These are phyloP conservation scores for Termitomyces titanicus DNA, from an alignment of 768 basidiomycete genomes.

Conservation along the genomic window DNA sequence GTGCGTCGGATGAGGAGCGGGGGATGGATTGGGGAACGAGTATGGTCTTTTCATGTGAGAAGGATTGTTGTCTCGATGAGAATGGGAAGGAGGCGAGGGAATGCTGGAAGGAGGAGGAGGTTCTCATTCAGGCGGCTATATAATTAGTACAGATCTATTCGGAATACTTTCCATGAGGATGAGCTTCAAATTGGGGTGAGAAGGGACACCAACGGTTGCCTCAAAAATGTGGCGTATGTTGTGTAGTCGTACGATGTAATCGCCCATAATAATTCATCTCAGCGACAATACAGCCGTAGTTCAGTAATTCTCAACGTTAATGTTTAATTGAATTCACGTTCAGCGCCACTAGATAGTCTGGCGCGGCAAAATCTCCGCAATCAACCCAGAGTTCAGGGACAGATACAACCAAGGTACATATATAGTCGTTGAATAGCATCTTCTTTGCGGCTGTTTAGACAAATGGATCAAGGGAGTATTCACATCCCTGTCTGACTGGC, in stretches of 20 bases:
- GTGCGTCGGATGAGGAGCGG: conserved; percentile 27
- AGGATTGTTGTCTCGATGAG: conserved; percentile 63
- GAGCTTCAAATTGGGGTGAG: no score
- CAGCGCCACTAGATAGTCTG: no score
- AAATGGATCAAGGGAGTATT: neutral
- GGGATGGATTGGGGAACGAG: conserved; percentile 97
- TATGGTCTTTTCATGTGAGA: conserved; percentile 82
- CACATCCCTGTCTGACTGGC: no score
- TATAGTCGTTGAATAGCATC: no score
- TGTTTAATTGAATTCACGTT: neutral
- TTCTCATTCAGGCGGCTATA: conserved; percentile 74
- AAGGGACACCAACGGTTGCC: no score
- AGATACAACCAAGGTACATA: neutral
- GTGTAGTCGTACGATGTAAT: neutral
- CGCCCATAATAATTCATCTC: no score
- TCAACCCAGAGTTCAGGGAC: neutral
- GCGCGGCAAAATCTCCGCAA: neutral
- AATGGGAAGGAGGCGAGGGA: conserved; percentile 39
- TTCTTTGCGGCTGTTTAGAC: neutral
- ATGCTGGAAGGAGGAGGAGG: conserved; percentile 72
- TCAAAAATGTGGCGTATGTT: neutral
- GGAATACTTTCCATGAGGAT: no score
- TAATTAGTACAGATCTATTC: conserved; percentile 21
- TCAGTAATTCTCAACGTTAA: no score
- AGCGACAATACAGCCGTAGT: no score